These are phyloP conservation scores for Penicillium griseofulvum DNA, from an alignment of 2,329 filamentous ascomycete genomes.

Conservation along the genomic window DNA sequence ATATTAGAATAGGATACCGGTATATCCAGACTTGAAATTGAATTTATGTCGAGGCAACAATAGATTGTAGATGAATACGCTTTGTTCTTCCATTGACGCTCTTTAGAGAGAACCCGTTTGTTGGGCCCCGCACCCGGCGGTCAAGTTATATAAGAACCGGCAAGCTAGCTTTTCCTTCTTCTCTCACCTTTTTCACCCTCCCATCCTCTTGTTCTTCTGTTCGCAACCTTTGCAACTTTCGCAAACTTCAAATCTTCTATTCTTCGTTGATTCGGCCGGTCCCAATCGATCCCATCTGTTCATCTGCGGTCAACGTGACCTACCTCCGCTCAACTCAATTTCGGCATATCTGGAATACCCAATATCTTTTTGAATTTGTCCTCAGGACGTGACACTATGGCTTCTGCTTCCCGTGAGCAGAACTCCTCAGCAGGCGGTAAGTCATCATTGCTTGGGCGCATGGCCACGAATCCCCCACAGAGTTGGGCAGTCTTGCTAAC, in stretches of 20 bases:
- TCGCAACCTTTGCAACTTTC: neutral
- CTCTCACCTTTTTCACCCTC: neutral
- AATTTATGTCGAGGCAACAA: neutral
- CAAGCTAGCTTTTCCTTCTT: conserved; percentile 3
- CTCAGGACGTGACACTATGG: conserved; percentile 13
- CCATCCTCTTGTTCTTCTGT: conserved; percentile 4
- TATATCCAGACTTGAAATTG: conserved; percentile 3
- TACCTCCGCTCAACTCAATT: neutral
- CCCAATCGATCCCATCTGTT: conserved; percentile 4
- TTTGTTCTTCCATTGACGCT: neutral
- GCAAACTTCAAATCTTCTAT: neutral
- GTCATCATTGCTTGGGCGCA: conserved; percentile 2
- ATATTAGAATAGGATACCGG: conserved; percentile 7
- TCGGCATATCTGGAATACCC: conserved; percentile 4
- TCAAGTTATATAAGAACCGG: conserved; percentile 6
- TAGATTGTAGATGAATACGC: neutral
- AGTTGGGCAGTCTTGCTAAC: conserved; percentile 2
- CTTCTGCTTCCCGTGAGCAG: conserved; percentile 14
- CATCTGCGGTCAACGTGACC: neutral
- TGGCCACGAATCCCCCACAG: neutral
- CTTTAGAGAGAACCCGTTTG: conserved; percentile 1
- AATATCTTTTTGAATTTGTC: neutral
- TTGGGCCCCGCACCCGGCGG: conserved; percentile 11
- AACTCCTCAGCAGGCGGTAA: conserved; percentile 9
- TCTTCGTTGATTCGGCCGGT: conserved; percentile 7